phyloP scores from a whole-genome alignment of 2,329 filamentous ascomycete genomes.

The Ascochyta rabiei region DNA sequence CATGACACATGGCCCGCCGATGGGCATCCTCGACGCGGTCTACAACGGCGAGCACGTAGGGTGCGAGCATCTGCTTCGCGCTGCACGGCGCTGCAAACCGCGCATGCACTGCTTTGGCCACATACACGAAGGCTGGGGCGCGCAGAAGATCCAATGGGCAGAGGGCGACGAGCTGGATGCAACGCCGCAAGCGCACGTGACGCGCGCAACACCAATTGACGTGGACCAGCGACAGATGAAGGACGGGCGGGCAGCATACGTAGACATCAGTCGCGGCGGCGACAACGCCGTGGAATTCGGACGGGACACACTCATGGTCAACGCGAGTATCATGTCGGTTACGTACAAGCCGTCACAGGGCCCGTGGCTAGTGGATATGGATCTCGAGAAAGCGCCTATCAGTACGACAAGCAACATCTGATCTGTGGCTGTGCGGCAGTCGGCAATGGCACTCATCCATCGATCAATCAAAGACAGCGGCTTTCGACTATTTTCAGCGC shows the following conservation, averaged over 20 bases:
- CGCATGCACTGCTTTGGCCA: slow-evolving; percentile 67
- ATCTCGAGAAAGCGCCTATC: slow-evolving; percentile 39
- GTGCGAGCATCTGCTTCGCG: slow-evolving; percentile 60
- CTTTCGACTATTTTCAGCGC: not conserved
- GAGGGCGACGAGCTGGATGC: slow-evolving; percentile 26
- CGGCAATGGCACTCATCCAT: not conserved
- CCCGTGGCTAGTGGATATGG: slow-evolving; percentile 63
- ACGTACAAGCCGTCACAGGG: slow-evolving; percentile 57
- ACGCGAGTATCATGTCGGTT: slow-evolving; percentile 62
- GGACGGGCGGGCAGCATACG: slow-evolving; percentile 32
- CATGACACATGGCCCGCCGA: slow-evolving; percentile 67
- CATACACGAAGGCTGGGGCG: slow-evolving; percentile 61
- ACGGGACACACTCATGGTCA: slow-evolving; percentile 62
- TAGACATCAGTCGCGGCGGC: slow-evolving; percentile 40
- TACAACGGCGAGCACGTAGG: slow-evolving; percentile 52
- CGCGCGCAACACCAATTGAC: slow-evolving; percentile 18
- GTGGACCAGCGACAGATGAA: slow-evolving; percentile 26
- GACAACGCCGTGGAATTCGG: slow-evolving; percentile 50
- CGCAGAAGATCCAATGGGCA: slow-evolving; percentile 48
- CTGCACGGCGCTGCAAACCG: slow-evolving; percentile 58
- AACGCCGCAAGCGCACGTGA: slow-evolving; percentile 27
- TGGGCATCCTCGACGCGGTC: slow-evolving; percentile 56
- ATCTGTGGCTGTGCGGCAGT: slow-evolving; percentile 8
- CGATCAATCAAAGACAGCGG: not conserved
- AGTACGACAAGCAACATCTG: not conserved